Evolutionary conservation across 2,329 filamentous ascomycete genomes (phyloP), one percentile per base, ranked within the genome.

Genomic region (Aureobasidium mangrovei): DNA sequence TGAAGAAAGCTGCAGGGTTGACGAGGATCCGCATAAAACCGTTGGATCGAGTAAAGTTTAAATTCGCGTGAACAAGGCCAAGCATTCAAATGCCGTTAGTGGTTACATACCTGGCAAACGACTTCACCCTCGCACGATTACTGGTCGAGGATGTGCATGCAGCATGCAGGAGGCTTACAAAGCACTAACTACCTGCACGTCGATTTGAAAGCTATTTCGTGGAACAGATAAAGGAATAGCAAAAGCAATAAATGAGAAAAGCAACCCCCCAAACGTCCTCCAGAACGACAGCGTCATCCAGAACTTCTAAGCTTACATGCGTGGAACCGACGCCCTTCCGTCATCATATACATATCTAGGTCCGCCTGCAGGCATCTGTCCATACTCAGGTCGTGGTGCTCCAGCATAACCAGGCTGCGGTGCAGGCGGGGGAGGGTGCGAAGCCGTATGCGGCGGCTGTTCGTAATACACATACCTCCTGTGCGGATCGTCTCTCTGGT

Each of bases 281-380:
- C 38, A 48, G 1, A 18, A 18, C 4, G 26, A 29, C 12, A n/a
- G 5, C n/a, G 3, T 5, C 24, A 12, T 31, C 26, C 35, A 12
- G 7, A 31, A 7, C 10, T 28, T 4, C 3, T 24, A 29, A 2
- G 29, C 27, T 51, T 38, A 52, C 7, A 35, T 43, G 31, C 48
- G 48, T 29, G 48, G 48, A 10, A 52, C 48, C 10, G 48, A 52
- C 7, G 38, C 48, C 8, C 48, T 52, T 28, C 39, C 48, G 12
- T 43, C 48, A 36, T 43, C 48, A 8, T 52, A 51, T 18, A 51
- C 29, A 28, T 51, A 42, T 42, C 47, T 51, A 5, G 47, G 39
- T 10, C 18, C 27, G n/a, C 4, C 26, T 4, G n/a, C 47, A 35
- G 38, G n/a, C 18, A 29, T 12, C 24, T 42, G 36, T 27, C 31